These are phyloP conservation scores for Choiromyces venosus DNA, from an alignment of 495 filamentous ascomycete genomes.

Conservation along the genomic window DNA sequence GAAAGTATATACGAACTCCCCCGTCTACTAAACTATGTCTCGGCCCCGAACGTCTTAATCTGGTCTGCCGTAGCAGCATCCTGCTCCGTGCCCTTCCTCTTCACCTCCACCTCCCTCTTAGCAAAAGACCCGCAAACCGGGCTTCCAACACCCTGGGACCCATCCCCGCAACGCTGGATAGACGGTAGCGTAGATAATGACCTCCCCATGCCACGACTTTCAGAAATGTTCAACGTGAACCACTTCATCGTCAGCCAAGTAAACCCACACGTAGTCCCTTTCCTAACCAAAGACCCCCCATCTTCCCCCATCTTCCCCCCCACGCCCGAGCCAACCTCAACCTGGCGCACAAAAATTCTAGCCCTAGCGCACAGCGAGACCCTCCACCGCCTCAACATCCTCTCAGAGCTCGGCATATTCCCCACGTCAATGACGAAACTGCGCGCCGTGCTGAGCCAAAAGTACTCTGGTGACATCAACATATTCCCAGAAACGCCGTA, in stretches of 20 bases:
- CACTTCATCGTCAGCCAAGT: slow-evolving; percentile 97
- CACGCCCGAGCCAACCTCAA: slow-evolving; percentile 40
- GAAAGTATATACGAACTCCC: slow-evolving; percentile 79
- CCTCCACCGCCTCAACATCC: slow-evolving; percentile 70
- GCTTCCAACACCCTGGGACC: slow-evolving; percentile 73
- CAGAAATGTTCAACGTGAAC: slow-evolving; percentile 97
- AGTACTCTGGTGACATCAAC: slow-evolving; percentile 92
- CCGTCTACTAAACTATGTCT: slow-evolving; percentile 82
- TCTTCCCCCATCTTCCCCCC: slow-evolving; percentile 45
- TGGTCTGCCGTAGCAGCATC: slow-evolving; percentile 96
- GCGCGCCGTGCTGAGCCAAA: slow-evolving; percentile 75
- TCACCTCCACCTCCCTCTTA: slow-evolving; percentile 65
- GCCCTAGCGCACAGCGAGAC: slow-evolving; percentile 74
- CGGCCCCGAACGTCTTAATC: slow-evolving; percentile 86
- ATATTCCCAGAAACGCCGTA: slow-evolving; percentile 77
- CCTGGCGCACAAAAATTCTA: slow-evolving; percentile 65
- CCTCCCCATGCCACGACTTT: slow-evolving; percentile 81
- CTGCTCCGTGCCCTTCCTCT: slow-evolving; percentile 86
- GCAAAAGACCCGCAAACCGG: slow-evolving; percentile 83
- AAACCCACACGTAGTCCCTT: slow-evolving; percentile 89
- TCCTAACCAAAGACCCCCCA: slow-evolving; percentile 64
- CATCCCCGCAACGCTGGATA: slow-evolving; percentile 74
- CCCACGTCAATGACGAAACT: slow-evolving; percentile 73
- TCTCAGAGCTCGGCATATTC: slow-evolving; percentile 78
- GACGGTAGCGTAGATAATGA: slow-evolving; percentile 94